Base-by-base conservation (phyloP, 129 eudicot genomes). In the Flaveria linearis region DNA sequence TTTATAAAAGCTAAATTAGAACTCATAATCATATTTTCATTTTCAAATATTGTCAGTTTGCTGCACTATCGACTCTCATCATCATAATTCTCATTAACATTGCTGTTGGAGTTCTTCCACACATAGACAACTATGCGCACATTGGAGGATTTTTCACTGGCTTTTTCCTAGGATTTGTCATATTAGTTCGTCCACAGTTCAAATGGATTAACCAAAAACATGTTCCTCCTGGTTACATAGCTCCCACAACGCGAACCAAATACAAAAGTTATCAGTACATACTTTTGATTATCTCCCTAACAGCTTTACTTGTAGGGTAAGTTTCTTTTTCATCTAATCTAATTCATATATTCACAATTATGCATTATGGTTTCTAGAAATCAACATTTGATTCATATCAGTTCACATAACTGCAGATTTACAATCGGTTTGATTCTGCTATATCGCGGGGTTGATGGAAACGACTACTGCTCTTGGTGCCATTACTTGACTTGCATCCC, bases 141-240 rank as follows among this genome's bases (percentile, higher is more conserved):
- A 46, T 93, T 2, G 97, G 98, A 68, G 98, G 98, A 75, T 93
- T 93, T 68, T 45, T 79, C 67, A 80, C 96, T 1, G 98, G 97
- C 2, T 88, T 93, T 78, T 78, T 93, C 4, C 86, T 90, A 20
- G 98, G 98, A 14, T 93, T 88, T 71, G 56, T 90, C 14, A 69
- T 88, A 52, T 33, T 93, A 55, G 57, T 88, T 8, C 96, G 89
- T 22, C 97, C 97, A 3, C 96, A 90, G 16, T 90, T 72, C 66
- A 91, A 91, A 36, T 91, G 88, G 89, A 84, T 82, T 20, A 66
- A 66, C 51, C 71, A 66, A 36, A 66, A 20, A 41, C 51, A 66
- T 39, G 80, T 74, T 56, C 90, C 84, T 79, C 81, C 87, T 39
- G 92, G 90, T 56, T 81, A 76, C 45, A 7, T 2, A 23, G 71